phyloP scores from a whole-genome alignment of 257 asterid species.

The Anisodus acutangulus region DNA sequence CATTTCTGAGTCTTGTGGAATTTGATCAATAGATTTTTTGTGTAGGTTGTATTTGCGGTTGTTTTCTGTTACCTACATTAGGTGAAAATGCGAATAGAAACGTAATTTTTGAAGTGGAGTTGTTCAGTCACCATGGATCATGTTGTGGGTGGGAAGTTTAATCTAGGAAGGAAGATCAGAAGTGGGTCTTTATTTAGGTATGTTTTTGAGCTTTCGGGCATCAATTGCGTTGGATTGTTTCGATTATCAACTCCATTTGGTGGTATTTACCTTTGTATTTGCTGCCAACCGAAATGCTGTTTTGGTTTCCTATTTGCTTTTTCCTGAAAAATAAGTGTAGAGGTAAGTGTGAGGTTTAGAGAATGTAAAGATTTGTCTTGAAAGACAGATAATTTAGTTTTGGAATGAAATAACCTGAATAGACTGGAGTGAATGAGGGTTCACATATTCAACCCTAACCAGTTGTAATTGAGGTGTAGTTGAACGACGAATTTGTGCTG shows the following conservation, averaged over 20 bases:
- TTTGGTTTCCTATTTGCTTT: background rate
- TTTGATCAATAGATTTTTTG: background rate
- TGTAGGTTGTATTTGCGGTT: constrained; percentile 28
- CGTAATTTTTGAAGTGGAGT: too few species aligned
- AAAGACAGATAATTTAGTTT: background rate
- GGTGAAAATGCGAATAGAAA: too few species aligned
- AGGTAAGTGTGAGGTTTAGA: background rate
- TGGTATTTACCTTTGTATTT: constrained; percentile 41
- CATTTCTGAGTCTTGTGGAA: constrained; percentile 22
- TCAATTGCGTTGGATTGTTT: constrained; percentile 22
- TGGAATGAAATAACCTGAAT: constrained; percentile 16
- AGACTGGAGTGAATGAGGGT: background rate
- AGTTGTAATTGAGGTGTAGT: background rate
- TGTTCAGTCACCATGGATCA: constrained; percentile 58
- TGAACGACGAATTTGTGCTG: background rate
- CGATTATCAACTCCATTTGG: background rate
- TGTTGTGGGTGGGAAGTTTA: constrained; percentile 85
- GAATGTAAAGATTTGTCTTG: background rate
- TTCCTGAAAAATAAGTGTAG: background rate
- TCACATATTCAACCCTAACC: background rate
- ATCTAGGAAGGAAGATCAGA: constrained; percentile 95
- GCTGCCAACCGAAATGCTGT: too few species aligned
- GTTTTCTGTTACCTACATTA: background rate
- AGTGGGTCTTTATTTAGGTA: constrained; percentile 96
- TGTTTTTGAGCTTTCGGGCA: background rate